Base-by-base conservation (phyloP, 495 filamentous ascomycete genomes). In the Penicillium pancosmium region DNA sequence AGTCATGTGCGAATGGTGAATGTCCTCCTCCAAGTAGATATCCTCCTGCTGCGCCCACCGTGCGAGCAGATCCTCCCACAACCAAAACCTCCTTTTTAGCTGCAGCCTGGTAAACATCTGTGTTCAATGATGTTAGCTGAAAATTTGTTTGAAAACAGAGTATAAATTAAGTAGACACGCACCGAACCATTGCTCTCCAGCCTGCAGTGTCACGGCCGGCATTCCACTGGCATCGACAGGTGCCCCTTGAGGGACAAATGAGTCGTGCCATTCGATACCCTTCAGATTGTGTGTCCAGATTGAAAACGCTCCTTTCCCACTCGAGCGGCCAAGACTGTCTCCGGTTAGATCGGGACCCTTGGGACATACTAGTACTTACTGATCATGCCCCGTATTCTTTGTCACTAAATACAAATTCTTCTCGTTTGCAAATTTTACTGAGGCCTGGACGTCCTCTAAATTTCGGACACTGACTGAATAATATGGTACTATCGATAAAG, bases 1-100 rank as follows among this genome's bases (percentile, higher is more conserved):
- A 53, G 35, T 53, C 13, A 27, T 53, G 51, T 16, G 51, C 35
- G 40, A 53, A 53, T 43, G 51, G 51, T n/a, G 51, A 53, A 53
- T 53, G 51, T 7, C 51, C 51, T 53, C 51, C 51, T 23, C 51
- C 51, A 53, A 53, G 51, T 21, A 53, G 25, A 53, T 53, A 53
- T 31, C 51, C 51, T 53, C 51, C 51, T 43, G 51, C 51, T 41
- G 51, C 51, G 4, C 51, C 51, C 19, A 53, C 51, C 40, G 51
- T 53, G 4, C 51, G 51, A 25, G 51, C 51, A 40, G 51, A 53
- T 53, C 51, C 51, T 43, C 51, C 51, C 23, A 53, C 51, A 12
- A 53, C 21, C 18, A 53, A 27, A 4, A 41, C 51, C n/a, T 18
- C 35, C 51, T 27, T 23, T 27, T 53, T 53, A 11, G 51, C 35